These are phyloP conservation scores for Cyanidioschyzon merolae DNA, from an alignment of 23 red algal genomes.

Conservation along the genomic window DNA sequence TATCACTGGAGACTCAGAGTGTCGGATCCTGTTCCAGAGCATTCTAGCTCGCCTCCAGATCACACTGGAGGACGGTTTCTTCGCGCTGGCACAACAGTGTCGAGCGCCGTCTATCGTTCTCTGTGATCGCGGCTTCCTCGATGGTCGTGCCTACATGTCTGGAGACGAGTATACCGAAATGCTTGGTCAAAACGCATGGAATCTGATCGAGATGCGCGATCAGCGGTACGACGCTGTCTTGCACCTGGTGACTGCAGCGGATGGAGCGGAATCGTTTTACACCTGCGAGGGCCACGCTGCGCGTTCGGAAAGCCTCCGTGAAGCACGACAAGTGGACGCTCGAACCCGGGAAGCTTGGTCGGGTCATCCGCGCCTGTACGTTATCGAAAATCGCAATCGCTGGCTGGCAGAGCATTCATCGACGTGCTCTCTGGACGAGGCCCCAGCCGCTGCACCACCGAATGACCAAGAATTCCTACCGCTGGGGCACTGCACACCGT, in stretches of 20 bases:
- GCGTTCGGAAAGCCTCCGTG: slow-evolving; percentile 34
- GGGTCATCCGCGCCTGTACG: slow-evolving; percentile 48
- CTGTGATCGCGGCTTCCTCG: slow-evolving; percentile 54
- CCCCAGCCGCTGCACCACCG: not conserved
- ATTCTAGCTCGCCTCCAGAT: slow-evolving; percentile 55
- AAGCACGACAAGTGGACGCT: slow-evolving; percentile 35
- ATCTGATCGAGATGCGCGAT: slow-evolving; percentile 43
- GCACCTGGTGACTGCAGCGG: slow-evolving; percentile 75
- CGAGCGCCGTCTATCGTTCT: slow-evolving; percentile 35
- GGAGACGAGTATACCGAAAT: slow-evolving; percentile 32
- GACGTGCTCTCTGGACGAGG: not conserved
- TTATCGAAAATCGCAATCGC: slow-evolving; percentile 45
- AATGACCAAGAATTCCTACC: not conserved
- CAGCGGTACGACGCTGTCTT: slow-evolving; percentile 60
- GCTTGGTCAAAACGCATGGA: slow-evolving; percentile 37
- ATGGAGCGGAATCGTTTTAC: slow-evolving; percentile 43
- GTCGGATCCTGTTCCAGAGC: slow-evolving; percentile 57
- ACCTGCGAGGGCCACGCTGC: slow-evolving; percentile 38
- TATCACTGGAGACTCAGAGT: slow-evolving; percentile 3
- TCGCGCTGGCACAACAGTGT: slow-evolving; percentile 26
- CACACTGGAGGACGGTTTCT: slow-evolving; percentile 54
- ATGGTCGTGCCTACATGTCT: slow-evolving; percentile 67
- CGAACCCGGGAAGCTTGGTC: slow-evolving; percentile 44
- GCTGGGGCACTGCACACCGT: not conserved
- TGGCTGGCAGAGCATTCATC: not conserved